Base-by-base conservation (phyloP, 257 asterid species). In the Ilex asprella region DNA sequence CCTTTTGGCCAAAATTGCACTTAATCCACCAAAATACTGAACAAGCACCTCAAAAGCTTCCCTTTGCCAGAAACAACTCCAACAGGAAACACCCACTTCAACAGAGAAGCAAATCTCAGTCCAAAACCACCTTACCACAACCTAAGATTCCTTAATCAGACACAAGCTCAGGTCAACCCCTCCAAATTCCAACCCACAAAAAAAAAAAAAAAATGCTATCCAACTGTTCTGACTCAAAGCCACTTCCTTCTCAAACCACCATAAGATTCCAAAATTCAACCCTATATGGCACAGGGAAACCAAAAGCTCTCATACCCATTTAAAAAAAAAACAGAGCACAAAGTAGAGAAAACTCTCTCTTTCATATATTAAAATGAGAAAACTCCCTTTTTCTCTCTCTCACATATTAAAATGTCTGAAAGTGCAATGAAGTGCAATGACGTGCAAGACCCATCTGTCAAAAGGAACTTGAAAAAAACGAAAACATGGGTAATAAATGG, bases 111-210 rank as follows among this genome's bases (percentile, higher is more conserved):
- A 69, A 65, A 75, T 78, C 83, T 73, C 84, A 75, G 77, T 77
- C 74, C 78, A 59, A 41, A 62, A 75, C 58, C 35, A 67, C 59
- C 63, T 46, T 31, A 9, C 11, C 41, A 59, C 16, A 50, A 57
- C 27, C 16, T 44, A 12, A 56, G n/a, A 50, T 44, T 21, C 64
- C 59, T 51, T 70, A 73, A 81, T 50, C 77, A 63, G 72, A 73
- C 77, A 63, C 70, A 4, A 67, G 15, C 68, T 80, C 80, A 75
- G 91, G 97, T 87, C 95, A 90, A 87, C 95, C 81, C 75, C 80
- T 67, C 85, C 79, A 51, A 66, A 55, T 66, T 58, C 68, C 30
- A 21, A 11, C 41, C 58, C 13, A 32, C 59, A 30, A 16, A 66
- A 71, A 4, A 76, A 73, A 21, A 21, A 21, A 21, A 21, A 21